Base-by-base conservation (phyloP, 2,329 filamentous ascomycete genomes). In the Periglandula ipomoeae region DNA sequence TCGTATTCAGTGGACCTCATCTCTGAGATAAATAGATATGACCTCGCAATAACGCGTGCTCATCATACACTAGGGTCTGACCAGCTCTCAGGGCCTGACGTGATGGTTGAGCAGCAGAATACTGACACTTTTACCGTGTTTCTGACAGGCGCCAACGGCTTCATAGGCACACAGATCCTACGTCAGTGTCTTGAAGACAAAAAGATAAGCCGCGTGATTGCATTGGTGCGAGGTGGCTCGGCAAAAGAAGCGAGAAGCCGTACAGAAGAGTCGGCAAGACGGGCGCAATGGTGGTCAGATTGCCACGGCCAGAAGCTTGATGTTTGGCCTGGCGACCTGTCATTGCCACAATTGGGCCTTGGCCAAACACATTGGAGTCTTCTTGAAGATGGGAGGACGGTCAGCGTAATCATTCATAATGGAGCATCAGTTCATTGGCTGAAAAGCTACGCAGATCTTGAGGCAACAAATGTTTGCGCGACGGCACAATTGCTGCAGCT, bases 321-420 rank as follows among this genome's bases (percentile, higher is more conserved):
- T 7, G 46, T 53, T 30, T 53, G 51, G 51, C 26, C 26, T 22
- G 51, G 38, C 6, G 47, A 49, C 41, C 22, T 49, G 22, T 44
- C 40, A 3, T 26, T 44, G 3, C 32, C 30, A 17, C 30, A 34
- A 3, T 22, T 49, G 8, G 47, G 47, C 8, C 47, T 49, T 15
- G 32, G 17, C 19, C 4, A 7, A 10, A 5, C 15, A n/a, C 35
- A 32, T 10, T 49, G 47, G 47, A n/a, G 19, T 6, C 32, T 15
- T 13, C 22, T 40, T 4, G 5, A 15, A 39, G 44, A 52, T 15
- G 22, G 38, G 3, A 35, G 24, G 5, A 35, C 39, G 2, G 44
- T 50, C 32, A 41, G 47, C 23, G 27, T 45, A 9, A 39, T 55
- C 15, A 52, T 55, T 27, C 53, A 55, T n/a, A 55, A 52, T 19